These are phyloP conservation scores for Fusarium falciforme DNA, from an alignment of 2,329 filamentous ascomycete species.

Conservation along the genomic window DNA sequence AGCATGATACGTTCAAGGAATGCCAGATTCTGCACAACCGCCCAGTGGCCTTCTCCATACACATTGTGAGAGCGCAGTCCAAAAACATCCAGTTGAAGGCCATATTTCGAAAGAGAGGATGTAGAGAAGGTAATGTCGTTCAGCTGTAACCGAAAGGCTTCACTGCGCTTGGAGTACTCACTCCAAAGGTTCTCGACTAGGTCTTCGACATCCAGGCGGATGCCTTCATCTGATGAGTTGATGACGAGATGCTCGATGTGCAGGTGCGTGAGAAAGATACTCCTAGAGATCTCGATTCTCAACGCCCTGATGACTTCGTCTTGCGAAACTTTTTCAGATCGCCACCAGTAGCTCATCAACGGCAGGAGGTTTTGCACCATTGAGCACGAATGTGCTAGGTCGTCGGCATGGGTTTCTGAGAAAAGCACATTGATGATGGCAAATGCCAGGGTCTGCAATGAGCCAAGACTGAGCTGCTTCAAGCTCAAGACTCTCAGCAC, in stretches of 20 bases:
- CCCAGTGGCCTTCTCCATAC: conserved; percentile 70
- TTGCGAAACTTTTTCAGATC: conserved; percentile 72
- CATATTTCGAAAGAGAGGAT: conserved; percentile 55
- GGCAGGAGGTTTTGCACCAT: conserved; percentile 74
- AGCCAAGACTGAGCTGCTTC: conserved; percentile 67
- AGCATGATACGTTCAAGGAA: conserved; percentile 64
- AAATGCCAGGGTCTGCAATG: conserved; percentile 79
- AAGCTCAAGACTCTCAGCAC: conserved; percentile 72
- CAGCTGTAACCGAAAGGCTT: conserved; percentile 80
- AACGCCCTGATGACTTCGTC: conserved; percentile 71
- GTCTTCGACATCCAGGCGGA: conserved; percentile 67
- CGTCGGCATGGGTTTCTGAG: conserved; percentile 73
- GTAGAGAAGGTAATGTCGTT: conserved; percentile 75
- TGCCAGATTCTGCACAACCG: conserved; percentile 68
- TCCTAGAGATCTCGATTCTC: conserved; percentile 82
- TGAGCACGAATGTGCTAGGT: conserved; percentile 70
- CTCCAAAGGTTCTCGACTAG: conserved; percentile 77
- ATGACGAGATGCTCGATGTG: conserved; percentile 69
- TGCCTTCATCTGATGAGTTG: conserved; percentile 53
- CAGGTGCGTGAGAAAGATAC: conserved; percentile 73
- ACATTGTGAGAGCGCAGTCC: conserved; percentile 64
- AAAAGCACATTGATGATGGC: conserved; percentile 80
- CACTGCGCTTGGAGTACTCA: conserved; percentile 80
- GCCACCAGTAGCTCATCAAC: conserved; percentile 81
- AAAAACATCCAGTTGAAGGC: conserved; percentile 63